A percentile compares a stretch with the other conserved stretches of the same genome.
Evolutionary conservation across 2,329 filamentous ascomycete species (phyloP).

Genomic region (Graphium sp.): DNA sequence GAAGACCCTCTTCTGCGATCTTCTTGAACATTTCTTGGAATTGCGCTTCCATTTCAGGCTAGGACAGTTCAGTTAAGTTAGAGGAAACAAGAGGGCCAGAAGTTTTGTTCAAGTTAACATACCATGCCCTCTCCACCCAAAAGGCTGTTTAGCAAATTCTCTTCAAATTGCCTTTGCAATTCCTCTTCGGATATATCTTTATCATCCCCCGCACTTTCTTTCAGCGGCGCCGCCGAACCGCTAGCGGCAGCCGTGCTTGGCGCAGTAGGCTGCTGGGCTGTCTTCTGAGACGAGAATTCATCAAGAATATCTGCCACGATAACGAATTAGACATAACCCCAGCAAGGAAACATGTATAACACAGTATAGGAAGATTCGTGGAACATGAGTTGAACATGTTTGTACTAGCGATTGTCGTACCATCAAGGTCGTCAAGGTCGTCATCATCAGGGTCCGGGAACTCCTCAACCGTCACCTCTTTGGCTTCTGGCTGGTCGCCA

Average conservation of each 20-base stretch:
- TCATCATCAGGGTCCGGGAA: conserved; percentile 86
- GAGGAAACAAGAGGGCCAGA: neutral
- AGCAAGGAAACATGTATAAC: neutral
- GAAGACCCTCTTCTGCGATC: conserved; percentile 25
- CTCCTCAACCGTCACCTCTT: conserved; percentile 23
- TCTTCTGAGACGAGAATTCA: conserved; percentile 64
- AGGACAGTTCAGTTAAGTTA: conserved; percentile 2
- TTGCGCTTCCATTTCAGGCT: conserved; percentile 61
- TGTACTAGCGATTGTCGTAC: too few relatives aligned
- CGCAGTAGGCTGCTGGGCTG: conserved; percentile 16
- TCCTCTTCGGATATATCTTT: conserved; percentile 6
- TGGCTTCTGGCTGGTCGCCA: conserved; percentile 4
- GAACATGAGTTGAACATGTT: too few relatives aligned
- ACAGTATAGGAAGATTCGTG: too few relatives aligned
- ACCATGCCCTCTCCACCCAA: neutral
- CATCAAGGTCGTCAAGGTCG: conserved; percentile 81
- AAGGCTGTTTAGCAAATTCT: too few relatives aligned
- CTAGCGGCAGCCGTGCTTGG: conserved; percentile 13
- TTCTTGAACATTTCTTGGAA: conserved; percentile 67
- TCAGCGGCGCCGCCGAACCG: neutral
- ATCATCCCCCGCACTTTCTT: neutral
- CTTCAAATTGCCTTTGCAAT: conserved; percentile 5
- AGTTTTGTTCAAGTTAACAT: neutral
- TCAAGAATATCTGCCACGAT: conserved; percentile 96
- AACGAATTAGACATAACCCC: too few relatives aligned